Conservation (phyloP, 352 stramenopile species). For the Phytopythium vexans region DNA sequence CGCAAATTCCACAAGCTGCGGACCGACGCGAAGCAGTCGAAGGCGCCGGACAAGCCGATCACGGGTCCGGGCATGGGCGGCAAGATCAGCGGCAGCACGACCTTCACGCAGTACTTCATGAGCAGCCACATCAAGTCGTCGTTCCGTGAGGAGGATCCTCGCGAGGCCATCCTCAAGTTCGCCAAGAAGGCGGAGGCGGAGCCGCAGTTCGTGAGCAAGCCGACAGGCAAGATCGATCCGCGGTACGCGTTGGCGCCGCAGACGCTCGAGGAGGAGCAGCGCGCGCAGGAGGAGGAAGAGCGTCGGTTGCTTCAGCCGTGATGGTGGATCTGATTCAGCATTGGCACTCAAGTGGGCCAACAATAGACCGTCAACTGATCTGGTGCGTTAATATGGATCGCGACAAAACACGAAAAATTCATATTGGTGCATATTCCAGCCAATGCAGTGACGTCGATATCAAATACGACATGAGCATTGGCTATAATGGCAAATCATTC, state of each 20-base stretch:
- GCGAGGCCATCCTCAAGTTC: constrained; percentile 85
- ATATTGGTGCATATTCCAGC: too few species aligned
- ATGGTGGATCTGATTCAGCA: neutral
- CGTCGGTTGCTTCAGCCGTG: constrained; percentile 69
- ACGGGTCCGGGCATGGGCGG: constrained; percentile 75
- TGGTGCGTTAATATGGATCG: too few species aligned
- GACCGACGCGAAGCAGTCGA: constrained; percentile 67
- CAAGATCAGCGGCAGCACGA: constrained; percentile 75
- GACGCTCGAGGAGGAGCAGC: constrained; percentile 78
- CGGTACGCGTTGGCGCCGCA: constrained; percentile 71
- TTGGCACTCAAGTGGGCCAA: too few species aligned
- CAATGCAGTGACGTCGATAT: too few species aligned
- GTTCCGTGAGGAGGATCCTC: constrained; percentile 83
- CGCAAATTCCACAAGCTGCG: constrained; percentile 73
- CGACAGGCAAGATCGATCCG: constrained; percentile 59
- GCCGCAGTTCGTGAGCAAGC: constrained; percentile 63
- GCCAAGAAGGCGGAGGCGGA: constrained; percentile 69
- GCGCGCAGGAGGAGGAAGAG: constrained; percentile 76
- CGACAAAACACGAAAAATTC: too few species aligned
- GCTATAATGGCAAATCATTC: too few species aligned
- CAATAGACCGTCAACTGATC: too few species aligned
- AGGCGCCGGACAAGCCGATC: constrained; percentile 71
- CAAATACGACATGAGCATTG: too few species aligned
- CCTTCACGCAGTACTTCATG: constrained; percentile 89
- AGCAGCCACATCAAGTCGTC: constrained; percentile 85